Percentiles rank a stretch among this genome's conserved stretches.
These are phyloP conservation scores for Kazachstania sp. DNA, from an alignment of 1,139 yeast species.

Conservation along the genomic window DNA sequence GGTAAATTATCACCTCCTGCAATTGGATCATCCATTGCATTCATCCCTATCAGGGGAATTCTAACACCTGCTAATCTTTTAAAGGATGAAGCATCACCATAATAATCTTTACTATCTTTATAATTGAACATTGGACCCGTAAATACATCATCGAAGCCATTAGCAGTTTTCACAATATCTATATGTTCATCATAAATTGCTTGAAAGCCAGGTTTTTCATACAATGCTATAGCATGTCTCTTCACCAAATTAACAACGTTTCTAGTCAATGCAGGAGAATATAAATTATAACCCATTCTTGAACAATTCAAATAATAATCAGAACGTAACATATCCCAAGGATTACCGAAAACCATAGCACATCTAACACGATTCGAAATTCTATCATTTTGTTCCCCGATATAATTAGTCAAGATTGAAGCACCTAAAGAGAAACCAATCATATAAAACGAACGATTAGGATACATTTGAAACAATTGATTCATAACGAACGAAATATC, in stretches of 20 bases:
- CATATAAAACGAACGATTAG: constrained; percentile 42
- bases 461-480: constrained; percentile 22
- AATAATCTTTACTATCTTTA: constrained; percentile 46
- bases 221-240: constrained; percentile 37
- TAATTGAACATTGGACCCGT: constrained; percentile 50
- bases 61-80: constrained; percentile 43
- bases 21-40: constrained; percentile 51
- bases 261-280: constrained; percentile 47
- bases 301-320: constrained; percentile 38
- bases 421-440: constrained; percentile 55
- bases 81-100: constrained; percentile 45
- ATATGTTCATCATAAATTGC: constrained; percentile 12
- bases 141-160: constrained; percentile 44
- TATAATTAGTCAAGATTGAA: constrained; percentile 45
- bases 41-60: constrained; percentile 45
- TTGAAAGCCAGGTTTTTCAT: constrained; percentile 21
- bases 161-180: constrained; percentile 25
- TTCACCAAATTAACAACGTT: constrained; percentile 40
- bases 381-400: constrained; percentile 43
- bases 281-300: constrained; percentile 39
- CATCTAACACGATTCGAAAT: constrained; percentile 36
- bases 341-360: constrained; percentile 44
- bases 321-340: constrained; percentile 50
- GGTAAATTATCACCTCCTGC: constrained; percentile 46
- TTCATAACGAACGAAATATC: constrained; percentile 32